A percentile compares a stretch with the other conserved stretches of the same genome.
phyloP scores from a whole-genome alignment of 495 filamentous ascomycete genomes.

The Penicillium canescens region DNA sequence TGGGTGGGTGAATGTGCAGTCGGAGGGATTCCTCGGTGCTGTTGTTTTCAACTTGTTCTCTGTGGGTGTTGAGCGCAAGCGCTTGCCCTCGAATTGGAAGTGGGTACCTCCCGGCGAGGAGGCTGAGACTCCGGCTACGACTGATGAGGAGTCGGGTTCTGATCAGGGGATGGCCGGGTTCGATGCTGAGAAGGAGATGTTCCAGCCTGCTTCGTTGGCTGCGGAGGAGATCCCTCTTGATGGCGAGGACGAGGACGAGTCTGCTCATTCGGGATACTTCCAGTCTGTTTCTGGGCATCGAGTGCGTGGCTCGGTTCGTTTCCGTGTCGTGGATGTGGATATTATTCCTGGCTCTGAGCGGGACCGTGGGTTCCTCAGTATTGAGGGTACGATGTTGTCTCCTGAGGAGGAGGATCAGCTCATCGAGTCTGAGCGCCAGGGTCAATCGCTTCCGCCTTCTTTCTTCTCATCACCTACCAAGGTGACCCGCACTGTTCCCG shows the following conservation, averaged over 20 bases:
- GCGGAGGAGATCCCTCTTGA: conserved; percentile 35
- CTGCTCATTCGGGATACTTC: conserved; percentile 54
- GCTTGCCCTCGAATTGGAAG: conserved; percentile 66
- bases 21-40: conserved; percentile 69
- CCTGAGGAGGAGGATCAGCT: conserved; percentile 46
- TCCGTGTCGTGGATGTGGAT: conserved; percentile 65
- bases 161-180: conserved; percentile 24
- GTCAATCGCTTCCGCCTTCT: conserved; percentile 22
- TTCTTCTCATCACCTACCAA: conserved; percentile 15
- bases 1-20: conserved; percentile 70
- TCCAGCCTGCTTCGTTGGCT: conserved; percentile 37
- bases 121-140: conserved; percentile 24
- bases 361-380: conserved; percentile 62
- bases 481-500: conserved; percentile 17
- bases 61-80: conserved; percentile 64
- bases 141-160: conserved; percentile 33
- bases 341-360: conserved; percentile 55
- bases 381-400: conserved; percentile 67
- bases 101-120: conserved; percentile 54
- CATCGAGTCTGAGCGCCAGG: conserved; percentile 37
- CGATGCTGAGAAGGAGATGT: conserved; percentile 44
- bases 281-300: conserved; percentile 61
- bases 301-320: conserved; percentile 60
- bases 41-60: conserved; percentile 76
- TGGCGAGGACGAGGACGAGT: conserved; percentile 31